A percentile compares a stretch with the other conserved stretches of the same genome.
These are phyloP conservation scores for Dendrostoma leiphaemia DNA, from an alignment of 2,329 filamentous ascomycete species.

Conservation along the genomic window DNA sequence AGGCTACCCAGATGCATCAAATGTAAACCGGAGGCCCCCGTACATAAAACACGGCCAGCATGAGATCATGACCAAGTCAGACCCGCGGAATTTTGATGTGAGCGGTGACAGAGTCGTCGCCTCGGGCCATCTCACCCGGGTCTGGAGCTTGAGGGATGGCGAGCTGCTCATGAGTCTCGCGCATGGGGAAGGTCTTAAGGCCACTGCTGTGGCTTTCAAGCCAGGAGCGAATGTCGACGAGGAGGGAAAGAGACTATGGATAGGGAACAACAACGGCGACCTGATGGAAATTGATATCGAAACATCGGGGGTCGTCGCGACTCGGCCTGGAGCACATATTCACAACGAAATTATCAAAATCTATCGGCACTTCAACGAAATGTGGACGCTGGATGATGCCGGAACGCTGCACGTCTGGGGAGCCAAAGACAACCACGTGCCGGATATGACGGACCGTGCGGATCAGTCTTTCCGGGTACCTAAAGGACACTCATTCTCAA, in stretches of 20 bases:
- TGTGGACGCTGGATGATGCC: constrained; percentile 92
- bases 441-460: constrained; percentile 71
- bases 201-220: constrained; percentile 81
- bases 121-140: constrained; percentile 79
- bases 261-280: constrained; percentile 86
- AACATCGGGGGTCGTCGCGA: constrained; percentile 67
- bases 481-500: constrained; percentile 81
- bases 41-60: constrained; percentile 67
- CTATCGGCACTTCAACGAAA: constrained; percentile 78
- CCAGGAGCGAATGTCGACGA: constrained; percentile 73
- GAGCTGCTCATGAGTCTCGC: constrained; percentile 77
- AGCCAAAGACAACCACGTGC: constrained; percentile 68
- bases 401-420: constrained; percentile 87
- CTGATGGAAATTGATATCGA: constrained; percentile 84
- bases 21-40: constrained; percentile 81
- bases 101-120: constrained; percentile 87
- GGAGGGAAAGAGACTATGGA: constrained; percentile 81
- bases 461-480: constrained; percentile 73
- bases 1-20: constrained; percentile 80
- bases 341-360: constrained; percentile 81
- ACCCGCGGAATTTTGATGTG: constrained; percentile 81
- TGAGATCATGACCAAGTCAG: constrained; percentile 82
- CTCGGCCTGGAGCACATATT: constrained; percentile 70
- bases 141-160: constrained; percentile 83
- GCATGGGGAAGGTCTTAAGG: constrained; percentile 82